These are phyloP conservation scores for Larix sibirica DNA, from an alignment of 83 land plant species.

Conservation along the genomic window DNA sequence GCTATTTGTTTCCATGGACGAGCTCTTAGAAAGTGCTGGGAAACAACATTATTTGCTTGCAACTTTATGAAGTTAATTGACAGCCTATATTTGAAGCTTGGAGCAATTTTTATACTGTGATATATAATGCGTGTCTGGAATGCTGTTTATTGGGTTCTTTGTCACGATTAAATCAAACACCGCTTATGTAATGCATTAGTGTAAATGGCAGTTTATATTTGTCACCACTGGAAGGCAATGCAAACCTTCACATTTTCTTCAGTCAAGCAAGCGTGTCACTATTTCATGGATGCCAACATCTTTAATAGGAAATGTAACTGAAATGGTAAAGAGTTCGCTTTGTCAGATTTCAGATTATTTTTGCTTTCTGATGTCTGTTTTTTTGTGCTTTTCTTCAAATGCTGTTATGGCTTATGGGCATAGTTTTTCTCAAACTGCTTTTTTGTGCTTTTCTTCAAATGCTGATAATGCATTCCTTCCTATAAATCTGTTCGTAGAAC, in stretches of 20 bases:
- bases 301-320: background rate
- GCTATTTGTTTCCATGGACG: background rate
- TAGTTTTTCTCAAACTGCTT: background rate
- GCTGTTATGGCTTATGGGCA: background rate
- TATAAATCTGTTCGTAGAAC: background rate
- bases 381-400: background rate
- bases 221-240: background rate
- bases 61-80: background rate
- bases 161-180: no score
- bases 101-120: no score
- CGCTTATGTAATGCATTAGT: background rate
- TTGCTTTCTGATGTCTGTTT: background rate
- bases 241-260: background rate
- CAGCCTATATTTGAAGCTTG: background rate
- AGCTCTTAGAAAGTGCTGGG: background rate
- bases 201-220: background rate
- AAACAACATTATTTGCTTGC: background rate
- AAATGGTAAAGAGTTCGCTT: background rate
- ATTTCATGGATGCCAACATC: background rate
- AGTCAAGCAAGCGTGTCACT: background rate
- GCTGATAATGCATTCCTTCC: background rate
- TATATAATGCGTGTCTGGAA: no score
- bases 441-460: background rate
- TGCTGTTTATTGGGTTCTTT: no score
- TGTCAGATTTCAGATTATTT: background rate